Percentiles rank a stretch among this genome's conserved stretches.
Evolutionary conservation across 345 rosid genomes (phyloP).

Genomic region (Lagerstroemia speciosa): DNA sequence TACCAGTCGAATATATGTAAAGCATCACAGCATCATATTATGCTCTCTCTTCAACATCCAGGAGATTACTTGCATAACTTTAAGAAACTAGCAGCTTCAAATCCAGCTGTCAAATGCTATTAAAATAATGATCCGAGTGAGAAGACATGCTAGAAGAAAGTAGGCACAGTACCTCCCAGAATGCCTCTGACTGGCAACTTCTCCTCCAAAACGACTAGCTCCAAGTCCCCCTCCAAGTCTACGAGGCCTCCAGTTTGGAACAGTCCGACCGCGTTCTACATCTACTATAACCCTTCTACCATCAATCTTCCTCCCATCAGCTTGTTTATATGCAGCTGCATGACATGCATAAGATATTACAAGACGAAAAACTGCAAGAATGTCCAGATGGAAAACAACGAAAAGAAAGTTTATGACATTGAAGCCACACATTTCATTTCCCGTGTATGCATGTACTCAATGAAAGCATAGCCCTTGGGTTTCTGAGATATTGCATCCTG

Average conservation of each 20-base stretch:
- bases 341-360: constrained; percentile 11
- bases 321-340: constrained; percentile 96
- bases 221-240: constrained; percentile 99
- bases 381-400: background rate
- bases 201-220: constrained; percentile 79
- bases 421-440: constrained; percentile 81
- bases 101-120: too few relatives aligned
- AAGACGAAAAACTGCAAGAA: background rate
- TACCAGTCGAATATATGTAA: too few relatives aligned
- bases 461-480: constrained; percentile 94
- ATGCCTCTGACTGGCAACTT: constrained; percentile 51
- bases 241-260: constrained; percentile 99
- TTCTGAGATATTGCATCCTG: constrained; percentile 67
- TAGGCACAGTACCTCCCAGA: constrained; percentile 30
- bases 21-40: too few relatives aligned
- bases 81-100: too few relatives aligned
- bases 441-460: constrained; percentile 85
- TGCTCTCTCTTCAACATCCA: too few relatives aligned
- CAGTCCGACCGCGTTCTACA: constrained; percentile 97
- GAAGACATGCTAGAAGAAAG: background rate
- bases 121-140: too few relatives aligned
- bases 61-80: too few relatives aligned
- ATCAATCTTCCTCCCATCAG: constrained; percentile 97
- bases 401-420: background rate
- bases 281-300: constrained; percentile 98